Evolutionary conservation across 352 stramenopile genomes (phyloP).

Genomic region (Globisporangium paroecandrum): DNA sequence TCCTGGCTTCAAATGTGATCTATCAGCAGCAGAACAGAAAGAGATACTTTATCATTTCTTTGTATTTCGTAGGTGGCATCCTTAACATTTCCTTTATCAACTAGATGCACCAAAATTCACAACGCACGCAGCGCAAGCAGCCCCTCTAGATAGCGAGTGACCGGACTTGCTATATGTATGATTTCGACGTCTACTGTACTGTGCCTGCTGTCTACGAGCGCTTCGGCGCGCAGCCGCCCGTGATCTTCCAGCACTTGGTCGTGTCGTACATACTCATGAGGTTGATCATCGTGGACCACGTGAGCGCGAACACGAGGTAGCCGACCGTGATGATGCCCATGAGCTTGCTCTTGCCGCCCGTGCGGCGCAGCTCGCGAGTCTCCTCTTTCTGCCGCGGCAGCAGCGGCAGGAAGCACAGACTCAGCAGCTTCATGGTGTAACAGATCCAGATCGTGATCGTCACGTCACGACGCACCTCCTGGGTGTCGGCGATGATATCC

Average conservation of each 20-base stretch:
- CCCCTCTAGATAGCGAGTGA: too few relatives aligned
- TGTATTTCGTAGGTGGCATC: too few relatives aligned
- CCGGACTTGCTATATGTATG: background rate
- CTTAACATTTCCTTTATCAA: too few relatives aligned
- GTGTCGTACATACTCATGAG: slow-evolving; percentile 49
- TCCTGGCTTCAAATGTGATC: too few relatives aligned
- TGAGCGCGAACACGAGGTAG: slow-evolving; percentile 32
- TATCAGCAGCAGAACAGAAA: too few relatives aligned
- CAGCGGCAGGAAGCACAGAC: slow-evolving; percentile 43
- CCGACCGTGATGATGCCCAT: slow-evolving; percentile 34
- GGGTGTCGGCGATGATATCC: slow-evolving; percentile 43
- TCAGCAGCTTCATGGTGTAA: slow-evolving; percentile 53
- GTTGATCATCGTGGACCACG: slow-evolving; percentile 48
- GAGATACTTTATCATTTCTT: too few relatives aligned
- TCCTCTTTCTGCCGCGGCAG: slow-evolving; percentile 40
- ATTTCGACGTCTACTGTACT: background rate
- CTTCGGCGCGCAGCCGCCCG: slow-evolving; percentile 43
- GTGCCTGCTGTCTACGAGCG: background rate
- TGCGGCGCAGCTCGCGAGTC: slow-evolving; percentile 32
- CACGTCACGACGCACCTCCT: slow-evolving; percentile 46
- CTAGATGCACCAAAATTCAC: too few relatives aligned
- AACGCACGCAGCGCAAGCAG: too few relatives aligned
- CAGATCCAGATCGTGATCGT: slow-evolving; percentile 54
- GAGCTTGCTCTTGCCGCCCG: slow-evolving; percentile 37
- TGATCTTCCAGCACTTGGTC: slow-evolving; percentile 69